These are phyloP conservation scores for Pinus taeda DNA, from an alignment of 75 land plant species.

Conservation along the genomic window DNA sequence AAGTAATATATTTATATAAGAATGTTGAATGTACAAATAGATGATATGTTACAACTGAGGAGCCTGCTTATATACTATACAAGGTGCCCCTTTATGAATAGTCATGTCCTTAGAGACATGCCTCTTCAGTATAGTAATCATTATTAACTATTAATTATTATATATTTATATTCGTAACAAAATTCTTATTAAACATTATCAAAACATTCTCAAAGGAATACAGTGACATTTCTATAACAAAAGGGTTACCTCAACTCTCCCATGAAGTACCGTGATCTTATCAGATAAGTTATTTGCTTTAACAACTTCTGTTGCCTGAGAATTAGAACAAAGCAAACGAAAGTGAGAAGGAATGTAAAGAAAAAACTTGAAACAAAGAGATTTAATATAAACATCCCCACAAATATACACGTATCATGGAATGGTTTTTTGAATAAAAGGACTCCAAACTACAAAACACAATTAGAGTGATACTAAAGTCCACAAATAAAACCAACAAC, in stretches of 20 bases:
- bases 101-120: too few species aligned
- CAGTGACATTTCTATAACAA: constrained; percentile 2
- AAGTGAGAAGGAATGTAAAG: not conserved
- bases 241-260: constrained; percentile 84
- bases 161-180: not conserved
- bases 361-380: not conserved
- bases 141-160: too few species aligned
- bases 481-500: not conserved
- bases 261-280: constrained; percentile 71
- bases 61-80: too few species aligned
- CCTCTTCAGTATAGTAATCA: too few species aligned
- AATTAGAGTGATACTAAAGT: too few species aligned
- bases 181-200: not conserved
- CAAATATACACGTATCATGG: not conserved
- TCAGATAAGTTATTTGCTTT: constrained; percentile 86
- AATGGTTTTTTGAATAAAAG: not conserved
- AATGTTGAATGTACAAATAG: too few species aligned
- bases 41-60: too few species aligned
- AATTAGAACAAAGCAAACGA: constrained; percentile 1
- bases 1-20: too few species aligned
- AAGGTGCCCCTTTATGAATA: too few species aligned
- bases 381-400: not conserved
- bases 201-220: not conserved
- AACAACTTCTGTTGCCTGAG: constrained; percentile 89
- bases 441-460: not conserved